These are phyloP conservation scores for Mallotus repandus DNA, from an alignment of 441 rosid species.

Conservation along the genomic window DNA sequence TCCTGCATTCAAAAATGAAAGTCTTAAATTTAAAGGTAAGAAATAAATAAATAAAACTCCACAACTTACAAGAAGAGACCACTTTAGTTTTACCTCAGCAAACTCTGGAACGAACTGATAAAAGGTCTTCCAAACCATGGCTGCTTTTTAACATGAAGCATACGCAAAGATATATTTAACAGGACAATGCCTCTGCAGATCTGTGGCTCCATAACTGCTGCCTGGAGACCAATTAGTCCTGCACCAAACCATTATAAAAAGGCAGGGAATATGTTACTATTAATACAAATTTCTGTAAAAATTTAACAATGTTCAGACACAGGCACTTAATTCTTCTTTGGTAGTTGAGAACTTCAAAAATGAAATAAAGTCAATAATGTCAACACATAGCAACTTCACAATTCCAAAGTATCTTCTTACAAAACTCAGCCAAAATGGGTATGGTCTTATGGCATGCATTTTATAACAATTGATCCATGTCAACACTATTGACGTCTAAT, in stretches of 20 bases:
- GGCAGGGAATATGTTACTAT: background rate
- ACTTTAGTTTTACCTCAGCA: constrained; percentile 55
- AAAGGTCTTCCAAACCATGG: constrained; percentile 77
- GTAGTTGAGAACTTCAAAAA: background rate
- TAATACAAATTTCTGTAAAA: background rate
- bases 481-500: background rate
- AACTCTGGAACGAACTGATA: constrained; percentile 71
- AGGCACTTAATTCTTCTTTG: background rate
- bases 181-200: constrained; percentile 67
- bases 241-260: constrained; percentile 18
- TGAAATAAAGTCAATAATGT: background rate
- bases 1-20: constrained; percentile 44
- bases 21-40: background rate
- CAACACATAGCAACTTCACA: background rate
- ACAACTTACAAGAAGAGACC: constrained; percentile 10
- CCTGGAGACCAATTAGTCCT: constrained; percentile 95
- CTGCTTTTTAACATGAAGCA: constrained; percentile 93
- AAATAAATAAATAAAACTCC: constrained; percentile 4
- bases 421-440: background rate
- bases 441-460: background rate
- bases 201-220: constrained; percentile 68
- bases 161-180: constrained; percentile 73
- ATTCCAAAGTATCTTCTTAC: background rate
- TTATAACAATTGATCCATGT: background rate
- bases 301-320: background rate